phyloP scores from a whole-genome alignment of 495 filamentous ascomycete genomes.

The Aspergillus affinis region DNA sequence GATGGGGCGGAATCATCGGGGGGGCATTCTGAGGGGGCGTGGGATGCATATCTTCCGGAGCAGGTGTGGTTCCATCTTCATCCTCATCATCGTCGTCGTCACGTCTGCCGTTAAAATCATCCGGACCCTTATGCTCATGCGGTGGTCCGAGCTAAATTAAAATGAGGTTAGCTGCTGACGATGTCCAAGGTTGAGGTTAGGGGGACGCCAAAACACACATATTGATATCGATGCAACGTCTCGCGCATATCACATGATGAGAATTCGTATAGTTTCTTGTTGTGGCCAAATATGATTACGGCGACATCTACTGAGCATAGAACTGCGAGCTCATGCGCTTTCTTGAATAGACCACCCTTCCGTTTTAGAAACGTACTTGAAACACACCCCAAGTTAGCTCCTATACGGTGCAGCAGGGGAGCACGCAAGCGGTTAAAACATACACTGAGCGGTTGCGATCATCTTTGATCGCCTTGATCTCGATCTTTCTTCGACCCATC shows the following conservation, averaged over 20 bases:
- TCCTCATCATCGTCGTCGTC: conserved; percentile 82
- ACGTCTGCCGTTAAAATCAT: conserved; percentile 83
- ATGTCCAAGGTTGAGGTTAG: neutral
- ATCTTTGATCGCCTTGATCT: conserved; percentile 99
- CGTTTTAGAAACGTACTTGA: conserved; percentile 95
- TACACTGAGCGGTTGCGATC: conserved; percentile 99
- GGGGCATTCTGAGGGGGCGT: conserved; percentile 47
- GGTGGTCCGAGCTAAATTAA: conserved; percentile 74
- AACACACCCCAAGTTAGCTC: conserved; percentile 1
- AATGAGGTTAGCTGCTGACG: conserved; percentile 8
- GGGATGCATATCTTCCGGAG: conserved; percentile 59
- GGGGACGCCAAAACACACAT: conserved; percentile 57
- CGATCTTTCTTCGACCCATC: conserved; percentile 82
- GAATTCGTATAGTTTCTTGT: conserved; percentile 98
- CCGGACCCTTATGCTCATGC: conserved; percentile 94
- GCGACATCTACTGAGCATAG: conserved; percentile 98
- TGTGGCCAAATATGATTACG: conserved; percentile 96
- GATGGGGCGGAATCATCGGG: conserved; percentile 70
- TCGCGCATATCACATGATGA: conserved; percentile 93
- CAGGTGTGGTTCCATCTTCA: conserved; percentile 61
- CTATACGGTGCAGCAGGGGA: neutral
- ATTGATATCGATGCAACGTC: conserved; percentile 81
- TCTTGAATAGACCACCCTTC: conserved; percentile 98
- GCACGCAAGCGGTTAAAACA: conserved; percentile 37
- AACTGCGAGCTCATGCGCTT: conserved; percentile 96